Base-by-base conservation (phyloP, 768 basidiomycete species). In the Calvatia gigantea region DNA sequence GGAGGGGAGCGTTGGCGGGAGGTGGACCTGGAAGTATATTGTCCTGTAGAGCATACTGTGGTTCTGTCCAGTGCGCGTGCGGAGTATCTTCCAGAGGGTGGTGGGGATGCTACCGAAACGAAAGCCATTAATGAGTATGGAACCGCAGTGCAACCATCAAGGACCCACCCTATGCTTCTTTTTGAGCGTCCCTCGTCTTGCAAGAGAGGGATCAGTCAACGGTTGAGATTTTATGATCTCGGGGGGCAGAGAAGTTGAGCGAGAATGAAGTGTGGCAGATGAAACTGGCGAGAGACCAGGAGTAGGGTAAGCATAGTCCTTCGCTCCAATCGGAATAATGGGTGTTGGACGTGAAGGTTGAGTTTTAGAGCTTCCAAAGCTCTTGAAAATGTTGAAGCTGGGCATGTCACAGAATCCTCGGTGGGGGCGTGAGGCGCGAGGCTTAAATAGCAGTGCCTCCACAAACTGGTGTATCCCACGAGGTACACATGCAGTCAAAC, bases 381-480 rank as follows among this genome's bases (percentile, higher is more conserved):
- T 60, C 50, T 59, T 69, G 54, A 70, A 61, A 50, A 70, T 67
- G 25, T 65, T 62, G 56, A 69, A 67, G 31, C 57, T 56, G 17
- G 67, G 64, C 54, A 67, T 60, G 57, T 58, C 61, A 14, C 6
- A 47, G 29, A 21, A 12, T 12, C 54, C 29, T 45, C 28, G 31
- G 53, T 23, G 19, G 17, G 45, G 17, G 25, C n/a, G 25, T 5
- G 45, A n/a, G 37, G 38, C 8, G n/a, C 31, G n/a, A 8, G 43
- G 32, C n/a, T 46, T 50, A 37, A 32, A 51, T 47, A 43, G 31
- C 7, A 25, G 57, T 37, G 4, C 41, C 21, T 14, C 12, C 5
- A 9, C 15, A 23, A 19, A 43, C 32, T 41, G 38, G 45, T 23
- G 51, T 31, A 32, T 47, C 41, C 46, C 57, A 58, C 51, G 57